Evolutionary conservation across 1,139 yeast genomes (phyloP).

Genomic region (Hyphopichia khmerensis): DNA sequence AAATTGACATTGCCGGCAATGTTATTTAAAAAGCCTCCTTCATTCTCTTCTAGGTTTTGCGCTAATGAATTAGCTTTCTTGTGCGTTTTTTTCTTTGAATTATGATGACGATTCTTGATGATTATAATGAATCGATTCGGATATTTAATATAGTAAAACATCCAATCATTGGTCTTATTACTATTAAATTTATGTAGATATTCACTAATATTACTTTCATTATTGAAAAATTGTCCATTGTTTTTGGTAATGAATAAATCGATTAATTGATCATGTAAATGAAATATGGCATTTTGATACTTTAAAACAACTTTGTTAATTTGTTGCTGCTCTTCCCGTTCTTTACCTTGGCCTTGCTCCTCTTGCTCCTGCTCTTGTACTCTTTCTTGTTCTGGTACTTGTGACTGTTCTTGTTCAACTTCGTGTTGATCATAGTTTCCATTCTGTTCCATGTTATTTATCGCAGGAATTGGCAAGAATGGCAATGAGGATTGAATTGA

Average conservation of each 20-base stretch:
- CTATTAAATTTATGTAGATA: conserved; percentile 45
- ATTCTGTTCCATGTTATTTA: not conserved
- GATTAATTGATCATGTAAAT: conserved; percentile 40
- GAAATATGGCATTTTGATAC: conserved; percentile 31
- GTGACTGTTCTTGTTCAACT: not conserved
- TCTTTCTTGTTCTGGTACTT: too few relatives aligned
- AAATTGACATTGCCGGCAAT: conserved; percentile 25
- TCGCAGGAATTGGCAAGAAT: conserved; percentile 25
- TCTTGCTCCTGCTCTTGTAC: too few relatives aligned
- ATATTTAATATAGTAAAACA: conserved; percentile 39
- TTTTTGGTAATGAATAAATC: conserved; percentile 30
- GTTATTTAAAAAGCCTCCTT: conserved; percentile 11
- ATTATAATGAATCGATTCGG: conserved; percentile 32
- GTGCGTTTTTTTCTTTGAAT: conserved; percentile 9
- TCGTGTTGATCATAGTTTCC: not conserved
- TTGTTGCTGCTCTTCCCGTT: not conserved
- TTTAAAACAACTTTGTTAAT: conserved; percentile 4
- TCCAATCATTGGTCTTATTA: conserved; percentile 42
- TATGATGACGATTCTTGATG: conserved; percentile 36
- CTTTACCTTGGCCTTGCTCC: too few relatives aligned
- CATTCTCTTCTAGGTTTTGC: conserved; percentile 3
- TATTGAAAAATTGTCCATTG: conserved; percentile 21
- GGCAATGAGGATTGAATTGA: conserved; percentile 41
- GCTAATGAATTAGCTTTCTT: not conserved
- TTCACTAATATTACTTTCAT: conserved; percentile 25